Percentiles rank a stretch among this genome's conserved stretches.
These are phyloP conservation scores for Tetraselmis striata DNA, from an alignment of 139 green algal species.

Conservation along the genomic window DNA sequence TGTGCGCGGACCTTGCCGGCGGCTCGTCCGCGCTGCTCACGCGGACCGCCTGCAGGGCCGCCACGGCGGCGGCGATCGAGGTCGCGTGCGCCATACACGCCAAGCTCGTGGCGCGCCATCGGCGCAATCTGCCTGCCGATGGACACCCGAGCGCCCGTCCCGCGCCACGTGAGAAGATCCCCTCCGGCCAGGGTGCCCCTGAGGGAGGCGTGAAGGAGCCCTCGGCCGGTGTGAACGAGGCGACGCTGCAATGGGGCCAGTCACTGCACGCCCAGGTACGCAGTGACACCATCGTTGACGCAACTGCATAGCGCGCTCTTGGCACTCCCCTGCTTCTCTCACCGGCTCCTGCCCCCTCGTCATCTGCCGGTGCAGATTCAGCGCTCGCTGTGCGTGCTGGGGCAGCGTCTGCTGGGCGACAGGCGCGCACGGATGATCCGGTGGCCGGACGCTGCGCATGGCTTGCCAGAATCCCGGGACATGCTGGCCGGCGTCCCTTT, in stretches of 20 bases:
- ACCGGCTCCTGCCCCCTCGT: not conserved
- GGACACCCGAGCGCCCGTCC: not conserved
- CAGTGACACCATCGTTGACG: no score
- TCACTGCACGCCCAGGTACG: not conserved
- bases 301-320: not conserved
- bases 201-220: no score
- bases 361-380: not conserved
- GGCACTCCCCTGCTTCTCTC: not conserved
- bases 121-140: not conserved
- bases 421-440: not conserved
- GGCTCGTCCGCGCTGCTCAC: not conserved
- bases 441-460: not conserved
- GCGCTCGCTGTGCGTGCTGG: not conserved
- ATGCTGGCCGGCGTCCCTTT: not conserved
- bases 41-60: not conserved
- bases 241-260: not conserved
- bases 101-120: no score
- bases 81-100: no score
- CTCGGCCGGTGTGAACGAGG: not conserved
- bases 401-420: not conserved
- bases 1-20: not conserved
- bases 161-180: not conserved
- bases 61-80: not conserved
- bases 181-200: not conserved
- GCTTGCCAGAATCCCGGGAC: no score